These are phyloP conservation scores for Spiraea crenata DNA, from an alignment of 331 rosid genomes.

Conservation along the genomic window DNA sequence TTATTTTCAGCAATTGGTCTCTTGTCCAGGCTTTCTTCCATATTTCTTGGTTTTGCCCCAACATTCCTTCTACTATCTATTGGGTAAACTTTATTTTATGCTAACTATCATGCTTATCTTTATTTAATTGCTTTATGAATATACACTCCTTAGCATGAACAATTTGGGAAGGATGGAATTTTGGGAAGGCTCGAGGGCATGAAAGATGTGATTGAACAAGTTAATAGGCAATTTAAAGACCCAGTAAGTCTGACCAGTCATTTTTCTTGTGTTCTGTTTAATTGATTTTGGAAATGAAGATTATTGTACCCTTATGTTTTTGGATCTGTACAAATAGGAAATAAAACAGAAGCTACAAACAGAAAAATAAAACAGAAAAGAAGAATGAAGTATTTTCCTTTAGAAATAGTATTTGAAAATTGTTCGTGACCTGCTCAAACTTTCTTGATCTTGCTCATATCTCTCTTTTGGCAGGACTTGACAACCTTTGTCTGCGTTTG, in stretches of 20 bases:
- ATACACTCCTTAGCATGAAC: slow-evolving; percentile 37
- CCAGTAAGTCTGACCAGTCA: slow-evolving; percentile 60
- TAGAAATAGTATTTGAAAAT: neutral
- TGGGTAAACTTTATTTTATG: slow-evolving; percentile 50
- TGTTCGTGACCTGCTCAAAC: neutral
- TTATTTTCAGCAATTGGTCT: slow-evolving; percentile 66
- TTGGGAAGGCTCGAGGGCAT: slow-evolving; percentile 94
- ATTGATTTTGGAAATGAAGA: neutral
- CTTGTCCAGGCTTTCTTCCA: slow-evolving; percentile 71
- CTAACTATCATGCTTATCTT: slow-evolving; percentile 14
- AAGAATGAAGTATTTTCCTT: neutral
- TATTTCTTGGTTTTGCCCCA: slow-evolving; percentile 19
- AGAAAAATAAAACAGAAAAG: no score
- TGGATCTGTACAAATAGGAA: neutral
- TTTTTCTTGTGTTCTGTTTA: neutral
- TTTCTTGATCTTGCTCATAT: slow-evolving; percentile 1
- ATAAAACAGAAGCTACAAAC: neutral
- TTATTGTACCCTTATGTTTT: neutral
- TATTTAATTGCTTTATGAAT: slow-evolving; percentile 6
- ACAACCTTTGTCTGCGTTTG: slow-evolving; percentile 97
- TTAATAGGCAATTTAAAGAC: slow-evolving; percentile 88
- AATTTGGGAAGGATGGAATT: slow-evolving; percentile 91
- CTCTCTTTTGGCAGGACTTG: slow-evolving; percentile 70
- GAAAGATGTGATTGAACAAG: slow-evolving; percentile 96
- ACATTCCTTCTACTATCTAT: slow-evolving; percentile 83